Percentiles rank a stretch among this genome's conserved stretches.
phyloP scores from a whole-genome alignment of 2,329 filamentous ascomycete genomes.

The Colletotrichum euphorbiae region DNA sequence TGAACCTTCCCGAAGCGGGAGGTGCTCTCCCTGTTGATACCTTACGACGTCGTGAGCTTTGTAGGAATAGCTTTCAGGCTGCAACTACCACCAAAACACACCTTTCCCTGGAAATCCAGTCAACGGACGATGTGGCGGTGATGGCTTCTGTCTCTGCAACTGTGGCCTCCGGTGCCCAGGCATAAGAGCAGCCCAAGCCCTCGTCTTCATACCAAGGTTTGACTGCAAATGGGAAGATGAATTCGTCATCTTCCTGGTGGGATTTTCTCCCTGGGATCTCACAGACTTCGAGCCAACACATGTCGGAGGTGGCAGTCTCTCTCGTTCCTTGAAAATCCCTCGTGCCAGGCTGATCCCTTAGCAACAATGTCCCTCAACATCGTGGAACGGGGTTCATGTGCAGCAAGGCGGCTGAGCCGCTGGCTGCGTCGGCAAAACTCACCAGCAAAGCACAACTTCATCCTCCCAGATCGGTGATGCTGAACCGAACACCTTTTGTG shows the following conservation, averaged over 20 bases:
- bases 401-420: no score
- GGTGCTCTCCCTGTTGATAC: background rate
- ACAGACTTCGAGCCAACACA: background rate
- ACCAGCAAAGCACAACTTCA: no score
- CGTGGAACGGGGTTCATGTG: background rate
- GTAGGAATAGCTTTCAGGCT: no score
- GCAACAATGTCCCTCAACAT: background rate
- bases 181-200: conserved; percentile 16
- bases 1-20: background rate
- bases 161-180: background rate
- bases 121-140: background rate
- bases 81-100: background rate
- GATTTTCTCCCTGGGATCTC: background rate
- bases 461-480: background rate
- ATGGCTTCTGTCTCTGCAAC: background rate
- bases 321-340: background rate
- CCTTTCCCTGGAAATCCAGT: background rate
- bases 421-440: no score
- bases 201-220: background rate
- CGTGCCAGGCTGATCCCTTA: background rate
- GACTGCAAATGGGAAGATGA: background rate
- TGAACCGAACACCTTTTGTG: background rate
- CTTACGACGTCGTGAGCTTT: no score
- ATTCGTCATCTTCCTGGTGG: background rate
- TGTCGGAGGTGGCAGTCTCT: background rate